Evolutionary conservation across 1,284 basidiomycete genomes (phyloP), one percentile per base, ranked within the genome.

Genomic region (Pseudozyma flocculosa): DNA sequence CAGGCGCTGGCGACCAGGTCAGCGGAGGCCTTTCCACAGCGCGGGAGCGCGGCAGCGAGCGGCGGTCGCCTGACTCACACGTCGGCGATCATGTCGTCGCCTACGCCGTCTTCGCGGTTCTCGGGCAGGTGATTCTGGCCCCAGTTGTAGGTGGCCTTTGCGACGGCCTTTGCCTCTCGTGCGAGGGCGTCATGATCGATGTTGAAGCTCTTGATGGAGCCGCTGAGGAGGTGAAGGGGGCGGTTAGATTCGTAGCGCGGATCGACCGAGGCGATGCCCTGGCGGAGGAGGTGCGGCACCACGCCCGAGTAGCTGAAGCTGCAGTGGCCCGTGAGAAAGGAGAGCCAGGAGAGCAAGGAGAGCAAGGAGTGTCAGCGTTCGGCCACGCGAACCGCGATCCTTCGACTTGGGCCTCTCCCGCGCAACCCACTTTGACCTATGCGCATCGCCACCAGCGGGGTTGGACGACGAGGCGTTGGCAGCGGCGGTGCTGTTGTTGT

Each of bases 191-290:
- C 57, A 39, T 73, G 61, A 36, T 74, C 72, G 44, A 74, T 72
- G 50, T 50, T 54, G 59, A 72, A 48, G 39, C 54, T 50, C 41
- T 74, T 72, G 55, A 74, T 43, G 17, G 68, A 57, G 36, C 56
- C 60, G 39, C 59, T 68, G 29, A 72, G 58, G 24, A 72, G 46
- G 36, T 72, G 68, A 36, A 65, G 58, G 30, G 61, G 54, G 30
- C 72, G 64, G 19, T 64, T 70, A 14, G 66, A 61, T 32, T 74
- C 65, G 61, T 66, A 70, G 40, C 72, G 62, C 21, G 72, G 72
- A 34, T 74, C 70, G 45, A 68, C 52, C n/a, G 58, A 54, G 19
- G 72, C 72, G 17, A 74, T 42, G 3, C 67, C 70, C 11, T 61
- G 54, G 19, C 72, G 55, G 34, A 74, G 47, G 36, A 72, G 54